Conservation (phyloP, 2,329 filamentous ascomycete species). For the Ophiostoma novo-ulmi region DNA sequence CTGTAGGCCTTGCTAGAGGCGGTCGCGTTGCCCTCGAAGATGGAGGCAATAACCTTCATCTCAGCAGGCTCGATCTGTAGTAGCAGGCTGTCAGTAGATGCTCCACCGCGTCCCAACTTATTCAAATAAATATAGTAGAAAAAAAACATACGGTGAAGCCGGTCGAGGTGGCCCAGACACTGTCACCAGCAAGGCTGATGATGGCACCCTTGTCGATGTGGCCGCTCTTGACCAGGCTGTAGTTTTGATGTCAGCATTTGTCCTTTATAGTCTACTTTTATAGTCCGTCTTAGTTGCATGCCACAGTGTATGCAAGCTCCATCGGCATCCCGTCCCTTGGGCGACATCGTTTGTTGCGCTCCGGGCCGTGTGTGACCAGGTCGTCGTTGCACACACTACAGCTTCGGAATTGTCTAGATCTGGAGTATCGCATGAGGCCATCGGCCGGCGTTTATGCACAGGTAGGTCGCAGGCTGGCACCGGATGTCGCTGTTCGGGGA, state of each 20-base stretch:
- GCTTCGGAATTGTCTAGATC: not conserved
- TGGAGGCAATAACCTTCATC: slow-evolving; percentile 53
- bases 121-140: not conserved
- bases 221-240: slow-evolving; percentile 71
- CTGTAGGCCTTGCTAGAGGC: slow-evolving; percentile 61
- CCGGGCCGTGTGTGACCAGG: not conserved
- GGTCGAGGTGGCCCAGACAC: slow-evolving; percentile 66
- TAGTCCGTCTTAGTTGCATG: not conserved
- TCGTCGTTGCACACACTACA: not conserved
- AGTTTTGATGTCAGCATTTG: slow-evolving; percentile 8
- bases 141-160: slow-evolving; percentile 62
- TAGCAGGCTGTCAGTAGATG: not conserved
- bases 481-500: not conserved
- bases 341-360: not conserved
- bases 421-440: not conserved
- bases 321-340: not conserved
- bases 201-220: slow-evolving; percentile 82
- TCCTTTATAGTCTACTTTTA: not conserved
- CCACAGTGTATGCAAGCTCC: not conserved
- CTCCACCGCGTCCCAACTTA: not conserved
- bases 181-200: slow-evolving; percentile 74
- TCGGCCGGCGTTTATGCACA: not conserved
- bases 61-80: slow-evolving; percentile 53
- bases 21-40: slow-evolving; percentile 43
- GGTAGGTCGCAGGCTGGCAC: not conserved